Evolutionary conservation across 768 basidiomycete species (phyloP).

Genomic region (Leccinum incarnatum): DNA sequence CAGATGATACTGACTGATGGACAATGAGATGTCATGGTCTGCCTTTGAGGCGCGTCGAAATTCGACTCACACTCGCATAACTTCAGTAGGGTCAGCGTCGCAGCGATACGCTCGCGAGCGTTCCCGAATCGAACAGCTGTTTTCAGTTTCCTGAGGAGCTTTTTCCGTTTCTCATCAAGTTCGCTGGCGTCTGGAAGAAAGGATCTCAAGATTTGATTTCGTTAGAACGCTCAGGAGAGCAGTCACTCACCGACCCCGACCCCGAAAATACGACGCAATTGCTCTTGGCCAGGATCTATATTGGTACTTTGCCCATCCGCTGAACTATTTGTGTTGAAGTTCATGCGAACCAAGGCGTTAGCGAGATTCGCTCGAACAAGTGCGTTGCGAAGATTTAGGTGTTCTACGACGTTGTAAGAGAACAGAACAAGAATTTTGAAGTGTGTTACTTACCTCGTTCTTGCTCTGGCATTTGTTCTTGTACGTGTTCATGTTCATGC

Average conservation of each 20-base stretch:
- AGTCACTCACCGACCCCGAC: slow-evolving; percentile 19
- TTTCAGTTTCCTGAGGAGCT: slow-evolving; percentile 15
- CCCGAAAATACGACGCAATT: slow-evolving; percentile 19
- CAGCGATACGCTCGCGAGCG: slow-evolving; percentile 18
- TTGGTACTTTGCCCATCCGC: not conserved
- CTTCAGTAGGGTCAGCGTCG: slow-evolving; percentile 25
- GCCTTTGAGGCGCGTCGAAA: not conserved
- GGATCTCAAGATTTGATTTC: not conserved
- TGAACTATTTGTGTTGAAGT: not conserved
- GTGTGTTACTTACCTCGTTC: slow-evolving; percentile 2
- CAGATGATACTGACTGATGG: slow-evolving; percentile 10
- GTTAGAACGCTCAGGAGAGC: not conserved
- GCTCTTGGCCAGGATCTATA: not conserved
- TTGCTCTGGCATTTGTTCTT: not conserved
- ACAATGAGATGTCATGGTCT: not conserved
- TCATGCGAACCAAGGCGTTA: slow-evolving; percentile 12
- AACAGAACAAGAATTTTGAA: not conserved
- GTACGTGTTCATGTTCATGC: not conserved
- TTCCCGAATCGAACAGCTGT: not conserved
- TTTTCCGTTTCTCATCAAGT: slow-evolving; percentile 1
- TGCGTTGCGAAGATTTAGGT: slow-evolving; percentile 8
- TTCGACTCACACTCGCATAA: slow-evolving; percentile 19
- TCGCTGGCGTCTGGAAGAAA: slow-evolving; percentile 2
- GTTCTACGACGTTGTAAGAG: slow-evolving; percentile 2
- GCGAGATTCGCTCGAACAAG: slow-evolving; percentile 21